Conservation (phyloP, 2,329 filamentous ascomycete genomes). For the Phialocephala subalpina region DNA sequence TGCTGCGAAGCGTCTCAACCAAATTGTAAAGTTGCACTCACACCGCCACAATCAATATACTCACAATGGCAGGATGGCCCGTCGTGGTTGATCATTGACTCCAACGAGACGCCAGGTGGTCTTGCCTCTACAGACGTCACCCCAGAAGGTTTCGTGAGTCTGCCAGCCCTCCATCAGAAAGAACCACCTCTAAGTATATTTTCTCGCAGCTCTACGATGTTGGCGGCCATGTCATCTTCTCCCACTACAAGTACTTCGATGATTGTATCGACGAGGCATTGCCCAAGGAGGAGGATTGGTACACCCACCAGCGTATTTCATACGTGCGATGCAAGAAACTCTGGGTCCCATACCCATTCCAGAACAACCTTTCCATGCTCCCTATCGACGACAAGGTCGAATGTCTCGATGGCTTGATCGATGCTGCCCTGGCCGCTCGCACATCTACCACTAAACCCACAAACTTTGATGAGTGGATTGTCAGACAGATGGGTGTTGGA, state of each 20-base stretch:
- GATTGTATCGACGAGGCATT: conserved; percentile 98
- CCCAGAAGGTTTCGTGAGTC: conserved; percentile 94
- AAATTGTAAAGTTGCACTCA: conserved; percentile 69
- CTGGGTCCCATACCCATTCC: conserved; percentile 99
- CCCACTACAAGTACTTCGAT: conserved; percentile 98
- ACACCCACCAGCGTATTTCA: conserved; percentile 96
- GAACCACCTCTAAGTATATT: conserved; percentile 29
- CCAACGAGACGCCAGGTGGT: conserved; percentile 90
- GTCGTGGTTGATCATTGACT: conserved; percentile 96
- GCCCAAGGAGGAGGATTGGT: conserved; percentile 95
- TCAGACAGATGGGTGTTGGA: conserved; percentile 88
- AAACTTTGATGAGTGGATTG: conserved; percentile 98
- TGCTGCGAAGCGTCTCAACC: conserved; percentile 96
- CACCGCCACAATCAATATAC: conserved; percentile 28
- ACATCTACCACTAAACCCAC: conserved; percentile 91
- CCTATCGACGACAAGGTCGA: conserved; percentile 96
- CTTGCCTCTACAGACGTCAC: conserved; percentile 95
- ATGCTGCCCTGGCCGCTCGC: conserved; percentile 87
- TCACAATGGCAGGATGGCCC: conserved; percentile 73
- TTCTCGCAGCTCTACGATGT: conserved; percentile 88
- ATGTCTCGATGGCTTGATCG: conserved; percentile 95
- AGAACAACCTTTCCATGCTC: conserved; percentile 99
- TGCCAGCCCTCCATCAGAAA: conserved; percentile 29
- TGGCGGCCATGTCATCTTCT: conserved; percentile 59
- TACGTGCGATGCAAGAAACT: conserved; percentile 96